These are phyloP conservation scores for Malus sieversii DNA, from an alignment of 306 rosid species.

Conservation along the genomic window DNA sequence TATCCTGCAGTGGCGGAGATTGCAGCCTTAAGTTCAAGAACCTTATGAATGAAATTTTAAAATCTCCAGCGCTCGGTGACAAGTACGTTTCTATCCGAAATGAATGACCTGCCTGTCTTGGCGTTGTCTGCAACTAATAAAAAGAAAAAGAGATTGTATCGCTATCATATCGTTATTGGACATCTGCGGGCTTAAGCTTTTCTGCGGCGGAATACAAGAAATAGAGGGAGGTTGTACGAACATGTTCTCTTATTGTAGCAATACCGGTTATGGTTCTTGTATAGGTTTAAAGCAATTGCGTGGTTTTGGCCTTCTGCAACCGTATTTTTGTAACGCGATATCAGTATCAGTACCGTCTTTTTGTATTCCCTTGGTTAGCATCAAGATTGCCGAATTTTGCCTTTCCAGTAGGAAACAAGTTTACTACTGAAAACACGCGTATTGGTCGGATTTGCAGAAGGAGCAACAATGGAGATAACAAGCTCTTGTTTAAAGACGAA, in stretches of 20 bases:
- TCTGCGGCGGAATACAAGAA: background rate
- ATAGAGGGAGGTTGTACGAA: background rate
- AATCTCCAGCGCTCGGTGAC: slow-evolving; percentile 65
- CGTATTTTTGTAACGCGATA: background rate
- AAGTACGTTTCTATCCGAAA: slow-evolving; percentile 84
- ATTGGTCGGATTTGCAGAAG: slow-evolving; percentile 4
- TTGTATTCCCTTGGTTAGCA: too few species aligned
- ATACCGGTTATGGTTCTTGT: slow-evolving; percentile 10
- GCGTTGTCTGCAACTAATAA: background rate
- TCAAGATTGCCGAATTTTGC: background rate
- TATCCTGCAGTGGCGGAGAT: slow-evolving; percentile 84
- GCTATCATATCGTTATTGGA: background rate
- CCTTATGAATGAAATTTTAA: slow-evolving; percentile 81
- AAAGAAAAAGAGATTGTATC: background rate
- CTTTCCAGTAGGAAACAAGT: background rate
- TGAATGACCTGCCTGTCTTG: slow-evolving; percentile 40
- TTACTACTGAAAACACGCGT: background rate
- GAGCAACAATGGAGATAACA: slow-evolving; percentile 12
- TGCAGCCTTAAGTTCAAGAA: slow-evolving; percentile 88
- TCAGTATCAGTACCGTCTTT: background rate
- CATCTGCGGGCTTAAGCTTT: background rate
- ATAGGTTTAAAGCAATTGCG: slow-evolving; percentile 10
- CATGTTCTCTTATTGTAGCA: background rate
- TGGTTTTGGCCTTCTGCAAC: slow-evolving; percentile 5
- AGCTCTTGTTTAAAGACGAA: slow-evolving; percentile 18